Conservation (phyloP, 345 rosid genomes). For the Brassica nigra region DNA sequence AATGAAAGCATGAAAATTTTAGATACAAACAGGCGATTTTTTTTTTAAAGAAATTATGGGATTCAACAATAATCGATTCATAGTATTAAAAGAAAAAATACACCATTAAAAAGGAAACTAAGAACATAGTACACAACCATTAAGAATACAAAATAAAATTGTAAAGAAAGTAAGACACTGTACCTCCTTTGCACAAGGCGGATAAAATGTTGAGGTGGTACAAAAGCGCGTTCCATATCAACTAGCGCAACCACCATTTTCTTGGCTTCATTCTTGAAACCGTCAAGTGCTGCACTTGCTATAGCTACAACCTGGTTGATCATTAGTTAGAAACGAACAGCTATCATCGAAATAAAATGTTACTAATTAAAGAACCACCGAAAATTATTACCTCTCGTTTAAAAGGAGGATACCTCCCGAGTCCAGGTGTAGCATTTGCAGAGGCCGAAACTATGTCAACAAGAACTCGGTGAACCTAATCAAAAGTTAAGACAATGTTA, state of each 20-base stretch:
- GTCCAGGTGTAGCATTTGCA: conserved; percentile 95
- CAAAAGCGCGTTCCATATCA: conserved; percentile 65
- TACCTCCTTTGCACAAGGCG: conserved; percentile 96
- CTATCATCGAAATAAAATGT: background rate
- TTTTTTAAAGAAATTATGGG: background rate
- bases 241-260: no score
- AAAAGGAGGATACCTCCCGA: conserved; percentile 95
- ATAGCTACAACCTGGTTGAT: conserved; percentile 73
- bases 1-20: background rate
- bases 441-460: conserved; percentile 84
- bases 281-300: conserved; percentile 89
- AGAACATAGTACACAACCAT: background rate
- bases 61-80: background rate
- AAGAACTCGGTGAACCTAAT: conserved; percentile 88
- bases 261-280: background rate
- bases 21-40: background rate
- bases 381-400: conserved; percentile 73
- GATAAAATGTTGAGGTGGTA: conserved; percentile 98
- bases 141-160: background rate
- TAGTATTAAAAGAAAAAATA: background rate
- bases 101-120: no score
- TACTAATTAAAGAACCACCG: conserved; percentile 6
- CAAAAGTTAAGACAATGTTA: conserved; percentile 22
- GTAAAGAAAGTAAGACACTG: background rate
- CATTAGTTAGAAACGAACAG: conserved; percentile 10